Evolutionary conservation across 2,329 filamentous ascomycete genomes (phyloP).

Genomic region (Xylaria sp.): DNA sequence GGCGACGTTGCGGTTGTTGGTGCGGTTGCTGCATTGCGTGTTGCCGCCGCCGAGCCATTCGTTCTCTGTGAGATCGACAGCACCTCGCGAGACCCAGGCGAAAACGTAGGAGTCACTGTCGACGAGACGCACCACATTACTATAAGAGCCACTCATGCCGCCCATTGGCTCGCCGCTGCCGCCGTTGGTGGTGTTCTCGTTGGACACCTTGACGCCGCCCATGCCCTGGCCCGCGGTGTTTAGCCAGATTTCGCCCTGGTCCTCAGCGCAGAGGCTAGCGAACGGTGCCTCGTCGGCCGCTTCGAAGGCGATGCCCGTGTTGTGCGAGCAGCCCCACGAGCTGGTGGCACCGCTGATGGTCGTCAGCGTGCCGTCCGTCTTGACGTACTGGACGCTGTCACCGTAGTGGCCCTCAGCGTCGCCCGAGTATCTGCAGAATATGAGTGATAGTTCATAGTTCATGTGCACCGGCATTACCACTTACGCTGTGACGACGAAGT

Average conservation of each 20-base stretch:
- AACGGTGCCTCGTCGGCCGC: constrained; percentile 67
- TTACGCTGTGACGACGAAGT: constrained; percentile 70
- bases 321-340: constrained; percentile 71
- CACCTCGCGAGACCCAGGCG: constrained; percentile 70
- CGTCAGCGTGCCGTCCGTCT: constrained; percentile 61
- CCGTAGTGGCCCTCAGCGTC: constrained; percentile 66
- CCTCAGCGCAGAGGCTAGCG: constrained; percentile 68
- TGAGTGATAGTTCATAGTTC: neutral
- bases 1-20: constrained; percentile 68
- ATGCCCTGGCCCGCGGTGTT: constrained; percentile 69
- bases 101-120: constrained; percentile 66
- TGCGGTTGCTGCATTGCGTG: constrained; percentile 62
- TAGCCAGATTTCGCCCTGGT: constrained; percentile 72
- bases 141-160: constrained; percentile 72
- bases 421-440: constrained; percentile 51
- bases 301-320: constrained; percentile 72
- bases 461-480: neutral
- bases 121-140: constrained; percentile 63
- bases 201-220: constrained; percentile 68
- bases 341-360: constrained; percentile 63
- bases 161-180: constrained; percentile 68
- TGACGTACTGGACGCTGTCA: constrained; percentile 59
- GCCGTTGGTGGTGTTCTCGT: constrained; percentile 70
- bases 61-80: constrained; percentile 63
- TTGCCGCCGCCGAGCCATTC: constrained; percentile 68